A percentile compares a stretch with the other conserved stretches of the same genome.
Evolutionary conservation across 140 eudicot genomes (phyloP).

Genomic region (Bidens hawaiensis): DNA sequence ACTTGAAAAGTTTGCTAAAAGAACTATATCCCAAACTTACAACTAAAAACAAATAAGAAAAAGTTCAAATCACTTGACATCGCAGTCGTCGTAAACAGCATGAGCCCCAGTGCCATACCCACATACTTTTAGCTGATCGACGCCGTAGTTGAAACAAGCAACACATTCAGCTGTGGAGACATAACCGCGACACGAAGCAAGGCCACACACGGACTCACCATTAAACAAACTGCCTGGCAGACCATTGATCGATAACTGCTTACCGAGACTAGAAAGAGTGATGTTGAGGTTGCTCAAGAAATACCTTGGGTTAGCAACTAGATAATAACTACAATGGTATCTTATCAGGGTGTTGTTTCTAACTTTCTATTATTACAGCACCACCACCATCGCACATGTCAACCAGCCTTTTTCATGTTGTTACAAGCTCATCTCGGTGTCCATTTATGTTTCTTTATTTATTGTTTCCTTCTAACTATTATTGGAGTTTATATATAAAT

Average conservation of each 20-base stretch:
- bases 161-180: slow-evolving; percentile 29
- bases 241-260: slow-evolving; percentile 18
- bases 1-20: neutral
- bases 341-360: slow-evolving; percentile 10
- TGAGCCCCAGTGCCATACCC: slow-evolving; percentile 42
- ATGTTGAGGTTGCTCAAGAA: slow-evolving; percentile 38
- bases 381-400: neutral
- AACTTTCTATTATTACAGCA: neutral
- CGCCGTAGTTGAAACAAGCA: slow-evolving; percentile 40
- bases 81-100: slow-evolving; percentile 40
- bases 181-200: slow-evolving; percentile 41
- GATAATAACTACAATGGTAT: slow-evolving; percentile 9
- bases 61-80: slow-evolving; percentile 28
- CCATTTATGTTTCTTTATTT: neutral
- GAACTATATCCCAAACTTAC: neutral
- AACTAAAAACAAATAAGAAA: neutral
- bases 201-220: slow-evolving; percentile 42
- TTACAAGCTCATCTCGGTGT: neutral
- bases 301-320: neutral
- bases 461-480: neutral
- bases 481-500: neutral
- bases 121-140: slow-evolving; percentile 31
- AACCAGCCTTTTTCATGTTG: neutral
- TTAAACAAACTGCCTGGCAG: slow-evolving; percentile 25
- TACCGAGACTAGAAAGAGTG: slow-evolving; percentile 37